Percentiles rank a stretch among this genome's conserved stretches.
Evolutionary conservation across 2,329 filamentous ascomycete genomes (phyloP).

Genomic region (Arthrobotrys musiformis): DNA sequence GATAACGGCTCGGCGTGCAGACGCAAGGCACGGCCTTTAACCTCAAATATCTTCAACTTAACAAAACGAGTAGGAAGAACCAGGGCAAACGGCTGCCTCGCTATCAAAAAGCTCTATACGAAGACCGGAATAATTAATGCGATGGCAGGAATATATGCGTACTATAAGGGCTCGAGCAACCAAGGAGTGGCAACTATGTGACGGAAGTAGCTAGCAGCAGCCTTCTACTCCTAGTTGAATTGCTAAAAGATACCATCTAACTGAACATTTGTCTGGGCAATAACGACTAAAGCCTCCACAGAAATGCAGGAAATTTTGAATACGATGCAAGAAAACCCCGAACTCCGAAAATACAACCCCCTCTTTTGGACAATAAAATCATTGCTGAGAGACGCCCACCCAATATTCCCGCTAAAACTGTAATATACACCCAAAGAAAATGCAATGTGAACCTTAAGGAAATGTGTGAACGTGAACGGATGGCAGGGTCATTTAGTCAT

Average conservation of each 20-base stretch:
- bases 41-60: conserved; percentile 15
- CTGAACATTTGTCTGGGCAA: neutral
- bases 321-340: conserved; percentile 11
- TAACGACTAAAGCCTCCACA: neutral
- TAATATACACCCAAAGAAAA: conserved; percentile 12
- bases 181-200: neutral
- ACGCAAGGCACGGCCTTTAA: conserved; percentile 29
- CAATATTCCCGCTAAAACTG: conserved; percentile 11
- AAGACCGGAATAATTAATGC: neutral
- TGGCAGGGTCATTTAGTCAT: neutral
- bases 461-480: neutral
- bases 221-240: neutral
- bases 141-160: neutral
- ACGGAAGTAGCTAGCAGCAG: neutral
- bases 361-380: neutral
- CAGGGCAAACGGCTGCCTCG: neutral
- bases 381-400: conserved; percentile 6
- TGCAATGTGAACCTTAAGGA: neutral
- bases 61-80: conserved; percentile 19
- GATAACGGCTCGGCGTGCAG: conserved; percentile 14
- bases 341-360: conserved; percentile 14
- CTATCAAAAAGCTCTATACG: conserved; percentile 2
- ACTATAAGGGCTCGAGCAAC: neutral
- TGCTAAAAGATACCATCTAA: neutral
- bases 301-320: conserved; percentile 15